phyloP scores from a whole-genome alignment of 805 yeast species.

The Teunomyces cretensis region DNA sequence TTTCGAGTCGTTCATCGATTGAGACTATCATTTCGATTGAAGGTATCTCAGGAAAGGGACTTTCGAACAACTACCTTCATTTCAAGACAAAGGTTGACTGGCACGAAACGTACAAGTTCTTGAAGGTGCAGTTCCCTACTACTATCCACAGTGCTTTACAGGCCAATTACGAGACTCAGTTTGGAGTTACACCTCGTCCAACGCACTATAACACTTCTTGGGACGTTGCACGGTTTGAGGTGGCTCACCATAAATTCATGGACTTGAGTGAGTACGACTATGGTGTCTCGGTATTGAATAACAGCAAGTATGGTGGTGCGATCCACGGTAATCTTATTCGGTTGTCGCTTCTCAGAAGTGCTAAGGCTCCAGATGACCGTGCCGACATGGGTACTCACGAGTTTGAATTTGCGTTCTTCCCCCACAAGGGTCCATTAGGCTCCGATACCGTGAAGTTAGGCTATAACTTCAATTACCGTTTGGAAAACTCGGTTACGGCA shows the following conservation, averaged over 20 bases:
- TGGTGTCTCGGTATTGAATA: constrained; percentile 84
- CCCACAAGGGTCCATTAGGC: constrained; percentile 71
- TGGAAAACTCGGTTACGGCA: constrained; percentile 18
- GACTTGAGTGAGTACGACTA: constrained; percentile 84
- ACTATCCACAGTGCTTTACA: constrained; percentile 63
- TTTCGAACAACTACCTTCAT: constrained; percentile 33
- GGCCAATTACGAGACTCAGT: constrained; percentile 92
- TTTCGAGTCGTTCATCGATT: constrained; percentile 58
- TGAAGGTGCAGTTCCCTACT: constrained; percentile 95
- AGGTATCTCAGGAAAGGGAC: constrained; percentile 52
- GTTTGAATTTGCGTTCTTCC: constrained; percentile 80
- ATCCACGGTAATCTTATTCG: constrained; percentile 93
- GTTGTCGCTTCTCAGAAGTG: constrained; percentile 79
- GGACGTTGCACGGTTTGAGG: constrained; percentile 97
- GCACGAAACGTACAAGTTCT: constrained; percentile 84
- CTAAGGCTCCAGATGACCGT: constrained; percentile 90
- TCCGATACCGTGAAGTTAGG: constrained; percentile 70
- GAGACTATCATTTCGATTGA: constrained; percentile 69
- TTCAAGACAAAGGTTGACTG: constrained; percentile 61
- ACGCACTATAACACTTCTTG: constrained; percentile 93
- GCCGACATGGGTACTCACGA: constrained; percentile 92
- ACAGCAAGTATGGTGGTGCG: constrained; percentile 88
- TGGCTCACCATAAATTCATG: constrained; percentile 90
- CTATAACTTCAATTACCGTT: constrained; percentile 70
- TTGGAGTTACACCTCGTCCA: constrained; percentile 87